Evolutionary conservation across 768 basidiomycete species (phyloP).

Genomic region (Auriculariales sp.): DNA sequence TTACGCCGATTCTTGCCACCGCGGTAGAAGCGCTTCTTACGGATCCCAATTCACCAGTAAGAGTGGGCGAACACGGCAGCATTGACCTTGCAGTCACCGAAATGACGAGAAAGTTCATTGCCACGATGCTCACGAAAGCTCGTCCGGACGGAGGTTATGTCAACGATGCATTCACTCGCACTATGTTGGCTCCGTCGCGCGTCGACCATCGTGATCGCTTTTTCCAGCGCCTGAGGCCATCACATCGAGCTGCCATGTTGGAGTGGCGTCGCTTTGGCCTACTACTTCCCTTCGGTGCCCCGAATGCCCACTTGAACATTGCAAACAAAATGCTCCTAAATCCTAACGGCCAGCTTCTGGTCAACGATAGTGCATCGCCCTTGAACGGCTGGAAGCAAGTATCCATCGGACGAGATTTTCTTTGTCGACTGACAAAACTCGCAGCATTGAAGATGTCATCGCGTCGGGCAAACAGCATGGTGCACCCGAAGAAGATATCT

Average conservation of each 20-base stretch:
- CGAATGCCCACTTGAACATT: constrained; percentile 23
- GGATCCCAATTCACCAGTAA: not conserved
- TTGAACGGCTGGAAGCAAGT: constrained; percentile 34
- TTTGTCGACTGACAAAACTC: not conserved
- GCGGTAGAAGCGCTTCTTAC: constrained; percentile 2
- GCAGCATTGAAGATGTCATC: constrained; percentile 26
- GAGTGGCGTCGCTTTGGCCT: constrained; percentile 26
- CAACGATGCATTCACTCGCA: constrained; percentile 8
- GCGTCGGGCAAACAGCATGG: constrained; percentile 24
- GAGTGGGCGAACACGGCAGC: not conserved
- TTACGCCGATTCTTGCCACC: constrained; percentile 11
- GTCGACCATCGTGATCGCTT: constrained; percentile 28
- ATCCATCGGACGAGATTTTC: not conserved
- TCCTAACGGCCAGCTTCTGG: constrained; percentile 29
- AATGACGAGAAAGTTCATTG: not conserved
- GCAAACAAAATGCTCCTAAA: constrained; percentile 34
- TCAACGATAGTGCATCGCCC: constrained; percentile 26
- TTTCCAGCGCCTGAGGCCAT: constrained; percentile 25
- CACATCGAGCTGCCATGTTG: constrained; percentile 29
- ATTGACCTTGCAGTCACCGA: not conserved
- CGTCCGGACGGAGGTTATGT: not conserved
- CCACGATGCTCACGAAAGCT: not conserved
- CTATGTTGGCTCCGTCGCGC: constrained; percentile 21
- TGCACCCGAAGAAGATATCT: constrained; percentile 27
- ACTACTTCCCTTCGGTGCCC: constrained; percentile 33